These are phyloP conservation scores for Paxillus rubicundulus DNA, from an alignment of 768 basidiomycete species.

Conservation along the genomic window DNA sequence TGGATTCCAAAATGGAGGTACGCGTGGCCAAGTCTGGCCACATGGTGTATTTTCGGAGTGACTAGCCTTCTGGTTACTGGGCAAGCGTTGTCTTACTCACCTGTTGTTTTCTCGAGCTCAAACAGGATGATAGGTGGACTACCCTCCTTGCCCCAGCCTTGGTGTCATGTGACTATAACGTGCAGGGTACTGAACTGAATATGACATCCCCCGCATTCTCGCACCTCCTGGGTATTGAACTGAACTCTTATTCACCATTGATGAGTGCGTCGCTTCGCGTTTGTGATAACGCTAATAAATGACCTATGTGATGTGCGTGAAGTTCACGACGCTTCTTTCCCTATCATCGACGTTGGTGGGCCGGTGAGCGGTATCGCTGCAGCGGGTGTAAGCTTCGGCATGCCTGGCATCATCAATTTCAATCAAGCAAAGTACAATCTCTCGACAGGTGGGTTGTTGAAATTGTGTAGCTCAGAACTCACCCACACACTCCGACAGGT, in stretches of 20 bases:
- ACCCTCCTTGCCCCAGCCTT: constrained; percentile 8
- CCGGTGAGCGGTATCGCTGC: constrained; percentile 15
- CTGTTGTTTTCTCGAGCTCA: background rate
- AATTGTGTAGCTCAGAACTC: too few relatives aligned
- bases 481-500: background rate
- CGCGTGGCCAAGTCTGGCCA: background rate
- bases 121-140: constrained; percentile 8
- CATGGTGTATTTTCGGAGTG: constrained; percentile 6
- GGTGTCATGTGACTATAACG: too few relatives aligned
- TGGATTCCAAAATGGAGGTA: background rate
- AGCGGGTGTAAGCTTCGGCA: constrained; percentile 5
- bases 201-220: too few relatives aligned
- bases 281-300: background rate
- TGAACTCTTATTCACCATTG: too few relatives aligned
- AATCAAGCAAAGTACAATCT: constrained; percentile 18
- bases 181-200: too few relatives aligned
- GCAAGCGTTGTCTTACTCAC: background rate
- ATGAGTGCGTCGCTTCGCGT: too few relatives aligned
- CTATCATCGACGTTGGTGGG: constrained; percentile 11
- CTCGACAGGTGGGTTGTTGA: constrained; percentile 7
- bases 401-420: constrained; percentile 11
- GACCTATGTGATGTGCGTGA: too few relatives aligned
- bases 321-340: constrained; percentile 12
- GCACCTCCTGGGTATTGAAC: too few relatives aligned
- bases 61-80: constrained; percentile 15